Percentiles rank a stretch among this genome's conserved stretches.
These are phyloP conservation scores for Fusarium camptoceras DNA, from an alignment of 2,329 filamentous ascomycete genomes.

Conservation along the genomic window DNA sequence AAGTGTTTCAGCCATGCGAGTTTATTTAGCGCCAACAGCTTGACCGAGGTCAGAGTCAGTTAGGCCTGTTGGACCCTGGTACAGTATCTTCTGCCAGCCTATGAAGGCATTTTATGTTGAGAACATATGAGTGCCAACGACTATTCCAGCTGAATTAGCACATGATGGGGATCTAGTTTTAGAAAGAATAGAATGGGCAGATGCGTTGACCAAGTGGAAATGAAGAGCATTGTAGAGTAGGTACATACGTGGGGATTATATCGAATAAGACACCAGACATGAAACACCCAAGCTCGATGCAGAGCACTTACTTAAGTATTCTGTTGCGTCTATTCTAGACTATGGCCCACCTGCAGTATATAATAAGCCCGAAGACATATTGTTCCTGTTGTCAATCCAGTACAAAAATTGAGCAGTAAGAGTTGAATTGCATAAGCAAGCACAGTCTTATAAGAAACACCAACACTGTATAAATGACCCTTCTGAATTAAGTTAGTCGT, in stretches of 20 bases:
- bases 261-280: not conserved
- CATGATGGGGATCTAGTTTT: not conserved
- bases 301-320: not conserved
- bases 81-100: conserved; percentile 15
- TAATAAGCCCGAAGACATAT: not conserved
- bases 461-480: conserved; percentile 10
- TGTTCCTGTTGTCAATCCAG: not conserved
- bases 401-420: not conserved
- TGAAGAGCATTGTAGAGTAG: not conserved
- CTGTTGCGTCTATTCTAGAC: not conserved
- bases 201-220: not conserved
- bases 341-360: not conserved
- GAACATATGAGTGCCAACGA: not conserved
- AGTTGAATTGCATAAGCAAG: not conserved
- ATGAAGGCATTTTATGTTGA: conserved; percentile 1
- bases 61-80: not conserved
- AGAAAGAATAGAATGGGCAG: not conserved
- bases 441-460: not conserved
- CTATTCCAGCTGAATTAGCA: not conserved
- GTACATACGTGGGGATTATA: not conserved
- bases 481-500: not conserved
- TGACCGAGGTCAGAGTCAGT: conserved; percentile 11
- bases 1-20: conserved; percentile 22
- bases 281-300: not conserved
- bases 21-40: conserved; percentile 22